Conservation (phyloP, 345 rosid genomes). For the Nasturtium officinale region DNA sequence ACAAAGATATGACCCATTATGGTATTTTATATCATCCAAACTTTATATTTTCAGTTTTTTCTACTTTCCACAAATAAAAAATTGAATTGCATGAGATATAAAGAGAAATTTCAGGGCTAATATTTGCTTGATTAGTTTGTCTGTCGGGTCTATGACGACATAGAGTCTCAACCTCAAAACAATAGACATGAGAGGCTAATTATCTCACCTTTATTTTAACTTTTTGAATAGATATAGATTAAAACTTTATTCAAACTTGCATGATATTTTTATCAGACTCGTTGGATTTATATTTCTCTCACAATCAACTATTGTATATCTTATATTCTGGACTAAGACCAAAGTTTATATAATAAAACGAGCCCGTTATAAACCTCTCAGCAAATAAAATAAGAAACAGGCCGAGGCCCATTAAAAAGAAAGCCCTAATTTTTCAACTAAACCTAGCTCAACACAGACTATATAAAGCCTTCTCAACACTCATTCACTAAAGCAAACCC, state of each 20-base stretch:
- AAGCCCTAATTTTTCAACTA: slow-evolving; percentile 12
- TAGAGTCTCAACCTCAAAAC: too few relatives aligned
- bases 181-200: background rate
- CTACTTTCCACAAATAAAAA: too few relatives aligned
- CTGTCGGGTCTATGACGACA: too few relatives aligned
- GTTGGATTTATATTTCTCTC: background rate
- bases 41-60: background rate
- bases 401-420: background rate
- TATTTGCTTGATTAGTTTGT: too few relatives aligned
- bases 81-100: too few relatives aligned
- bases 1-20: background rate
- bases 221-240: background rate
- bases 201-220: background rate
- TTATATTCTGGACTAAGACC: background rate
- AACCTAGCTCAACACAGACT: slow-evolving; percentile 27
- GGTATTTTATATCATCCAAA: background rate
- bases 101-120: too few relatives aligned
- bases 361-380: background rate
- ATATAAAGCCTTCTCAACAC: background rate
- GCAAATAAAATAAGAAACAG: background rate
- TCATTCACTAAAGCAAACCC: slow-evolving; percentile 33
- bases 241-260: too few relatives aligned
- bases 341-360: background rate
- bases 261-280: background rate
- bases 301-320: too few relatives aligned